Base-by-base conservation (phyloP, 495 filamentous ascomycete species). In the Talaromyces liani region DNA sequence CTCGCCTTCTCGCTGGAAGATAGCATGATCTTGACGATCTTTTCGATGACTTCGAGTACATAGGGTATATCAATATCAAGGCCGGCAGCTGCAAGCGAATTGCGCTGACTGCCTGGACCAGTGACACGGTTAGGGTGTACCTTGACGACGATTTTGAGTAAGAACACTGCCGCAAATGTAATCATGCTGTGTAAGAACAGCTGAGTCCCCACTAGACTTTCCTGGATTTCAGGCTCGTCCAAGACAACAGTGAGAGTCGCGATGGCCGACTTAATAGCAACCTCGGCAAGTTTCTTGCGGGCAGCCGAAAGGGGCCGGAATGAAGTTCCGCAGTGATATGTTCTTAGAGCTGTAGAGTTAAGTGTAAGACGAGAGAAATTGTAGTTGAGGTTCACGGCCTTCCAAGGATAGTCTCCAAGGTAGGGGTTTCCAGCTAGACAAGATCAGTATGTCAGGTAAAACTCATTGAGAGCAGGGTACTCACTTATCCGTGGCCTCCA, bases 151-250 rank as follows among this genome's bases (percentile, higher is more conserved):
- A 84, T 79, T 62, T 85, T 85, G 33, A 85, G 66, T 3, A 85
- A 66, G 59, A 85, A 85, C 3, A 85, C 81, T 7, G 76, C 77
- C 2, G 82, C 82, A 65, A 83, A 84, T 0, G 81, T 81, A 57
- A 84, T 83, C 81, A 84, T 85, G 64, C 79, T 80, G 70, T 84
- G 79, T 10, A 83, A 73, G 64, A 84, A 85, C 14, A 81, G 67
- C 25, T 82, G 81, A 4, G 83, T 77, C 10, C 81, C 82, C 47
- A 82, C 79, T 53, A 85, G 69, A 8, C 76, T 76, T 16, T 69
- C 67, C 54, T 81, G 79, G 18, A 85, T 79, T 60, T 84, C 81
- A n/a, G 71, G 71, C 62, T 82, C 81, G 8, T 80, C 75, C 20
- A 84, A 63, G 8, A 83, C 76, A 27, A 80, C 72, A 51, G 77